Evolutionary conservation across 768 basidiomycete species (phyloP).

Genomic region (Kwoniella bestiolae): DNA sequence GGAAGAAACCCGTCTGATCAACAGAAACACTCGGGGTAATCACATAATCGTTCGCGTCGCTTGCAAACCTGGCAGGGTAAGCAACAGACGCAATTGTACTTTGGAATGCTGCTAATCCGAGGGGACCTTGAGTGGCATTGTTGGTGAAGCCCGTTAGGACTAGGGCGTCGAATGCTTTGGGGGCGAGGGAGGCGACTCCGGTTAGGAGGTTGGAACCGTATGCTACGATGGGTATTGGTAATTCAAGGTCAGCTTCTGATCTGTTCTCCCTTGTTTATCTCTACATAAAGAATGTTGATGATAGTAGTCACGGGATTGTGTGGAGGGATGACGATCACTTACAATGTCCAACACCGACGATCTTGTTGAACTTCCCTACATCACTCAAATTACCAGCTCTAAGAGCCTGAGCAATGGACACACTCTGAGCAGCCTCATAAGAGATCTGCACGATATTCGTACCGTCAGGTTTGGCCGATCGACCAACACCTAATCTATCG

Average conservation of each 20-base stretch:
- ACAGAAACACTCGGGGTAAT: conserved; percentile 30
- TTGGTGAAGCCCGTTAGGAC: conserved; percentile 43
- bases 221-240: conserved; percentile 7
- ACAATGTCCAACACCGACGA: conserved; percentile 43
- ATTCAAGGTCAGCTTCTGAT: background rate
- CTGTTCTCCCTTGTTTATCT: too few species aligned
- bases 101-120: conserved; percentile 35
- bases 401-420: conserved; percentile 28
- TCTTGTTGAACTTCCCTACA: conserved; percentile 26
- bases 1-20: conserved; percentile 44
- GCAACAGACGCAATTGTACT: conserved; percentile 39
- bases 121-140: conserved; percentile 38
- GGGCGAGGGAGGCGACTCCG: conserved; percentile 24
- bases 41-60: conserved; percentile 35
- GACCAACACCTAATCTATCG: conserved; percentile 45
- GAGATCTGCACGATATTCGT: conserved; percentile 41
- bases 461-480: conserved; percentile 45
- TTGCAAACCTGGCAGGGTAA: conserved; percentile 34
- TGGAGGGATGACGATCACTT: background rate
- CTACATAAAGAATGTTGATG: too few species aligned
- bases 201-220: conserved; percentile 27
- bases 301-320: too few species aligned
- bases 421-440: conserved; percentile 43
- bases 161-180: conserved; percentile 25
- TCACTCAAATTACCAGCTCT: conserved; percentile 31